Conservation (phyloP, 805 yeast species). For the Komagataella kurtzmanii region DNA sequence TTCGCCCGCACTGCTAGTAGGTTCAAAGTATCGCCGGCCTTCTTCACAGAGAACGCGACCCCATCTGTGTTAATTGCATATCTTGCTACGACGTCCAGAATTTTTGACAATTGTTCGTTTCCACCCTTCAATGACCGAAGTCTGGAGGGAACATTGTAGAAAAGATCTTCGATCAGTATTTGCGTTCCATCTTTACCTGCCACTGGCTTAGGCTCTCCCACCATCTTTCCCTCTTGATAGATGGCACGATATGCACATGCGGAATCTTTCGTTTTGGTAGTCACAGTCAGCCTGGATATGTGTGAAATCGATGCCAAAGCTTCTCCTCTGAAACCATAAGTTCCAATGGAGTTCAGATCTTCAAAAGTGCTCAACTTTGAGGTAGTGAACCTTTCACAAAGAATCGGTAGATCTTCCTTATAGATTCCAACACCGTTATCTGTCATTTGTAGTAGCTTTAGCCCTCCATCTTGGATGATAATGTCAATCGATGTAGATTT, state of each 20-base stretch:
- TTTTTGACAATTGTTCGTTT: slow-evolving; percentile 62
- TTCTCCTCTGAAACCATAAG: slow-evolving; percentile 95
- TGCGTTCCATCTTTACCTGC: slow-evolving; percentile 89
- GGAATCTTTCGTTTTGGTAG: slow-evolving; percentile 51
- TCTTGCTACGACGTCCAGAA: slow-evolving; percentile 71
- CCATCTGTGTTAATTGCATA: slow-evolving; percentile 64
- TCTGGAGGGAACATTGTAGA: slow-evolving; percentile 78
- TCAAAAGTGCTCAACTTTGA: slow-evolving; percentile 68
- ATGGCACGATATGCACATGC: slow-evolving; percentile 59
- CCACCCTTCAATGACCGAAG: slow-evolving; percentile 49
- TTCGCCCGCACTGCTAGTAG: slow-evolving; percentile 45
- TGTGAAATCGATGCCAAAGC: slow-evolving; percentile 93
- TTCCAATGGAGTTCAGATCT: slow-evolving; percentile 55
- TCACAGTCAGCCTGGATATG: slow-evolving; percentile 67
- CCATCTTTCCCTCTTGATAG: slow-evolving; percentile 55
- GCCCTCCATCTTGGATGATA: slow-evolving; percentile 82
- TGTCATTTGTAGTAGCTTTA: slow-evolving; percentile 71
- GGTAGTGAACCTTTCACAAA: slow-evolving; percentile 91
- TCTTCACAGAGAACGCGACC: slow-evolving; percentile 71
- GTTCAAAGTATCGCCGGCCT: slow-evolving; percentile 61
- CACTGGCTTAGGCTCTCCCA: slow-evolving; percentile 49
- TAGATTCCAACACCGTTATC: slow-evolving; percentile 84
- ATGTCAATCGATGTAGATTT: slow-evolving; percentile 62
- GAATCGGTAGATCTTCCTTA: slow-evolving; percentile 55
- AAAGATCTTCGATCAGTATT: slow-evolving; percentile 74